Percentiles rank a stretch among this genome's conserved stretches.
These are phyloP conservation scores for Myxozyma lipomycoides DNA, from an alignment of 805 yeast genomes.

Conservation along the genomic window DNA sequence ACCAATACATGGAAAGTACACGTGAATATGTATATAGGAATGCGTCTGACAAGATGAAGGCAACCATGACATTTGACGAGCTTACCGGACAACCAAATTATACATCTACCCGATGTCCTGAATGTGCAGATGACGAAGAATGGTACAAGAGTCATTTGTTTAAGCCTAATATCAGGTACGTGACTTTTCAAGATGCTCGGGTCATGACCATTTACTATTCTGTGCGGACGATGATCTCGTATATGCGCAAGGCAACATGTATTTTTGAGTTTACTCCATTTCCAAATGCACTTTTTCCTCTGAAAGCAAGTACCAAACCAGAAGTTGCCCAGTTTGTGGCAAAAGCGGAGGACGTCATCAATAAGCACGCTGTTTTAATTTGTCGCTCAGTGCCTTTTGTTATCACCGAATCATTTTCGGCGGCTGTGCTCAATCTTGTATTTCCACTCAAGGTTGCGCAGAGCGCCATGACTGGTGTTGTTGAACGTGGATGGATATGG, in stretches of 20 bases:
- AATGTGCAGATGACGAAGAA: neutral
- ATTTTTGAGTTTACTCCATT: neutral
- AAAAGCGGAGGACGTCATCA: neutral
- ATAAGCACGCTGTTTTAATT: neutral
- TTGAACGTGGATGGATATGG: constrained; percentile 14
- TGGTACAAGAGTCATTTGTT: constrained; percentile 15
- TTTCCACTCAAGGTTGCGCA: constrained; percentile 6
- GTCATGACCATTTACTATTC: constrained; percentile 4
- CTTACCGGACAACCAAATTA: neutral
- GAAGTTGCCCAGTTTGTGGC: neutral
- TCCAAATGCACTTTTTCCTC: neutral
- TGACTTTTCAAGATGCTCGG: constrained; percentile 11
- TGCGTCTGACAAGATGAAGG: neutral
- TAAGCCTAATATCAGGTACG: constrained; percentile 7
- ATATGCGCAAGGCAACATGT: constrained; percentile 1
- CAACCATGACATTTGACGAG: constrained; percentile 1
- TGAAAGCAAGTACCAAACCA: neutral
- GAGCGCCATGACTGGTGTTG: neutral
- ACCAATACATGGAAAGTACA: neutral
- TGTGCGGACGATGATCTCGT: constrained; percentile 4
- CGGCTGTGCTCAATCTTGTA: constrained; percentile 1
- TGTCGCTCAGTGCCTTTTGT: constrained; percentile 5
- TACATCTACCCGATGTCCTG: constrained; percentile 2
- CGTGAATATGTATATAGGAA: constrained; percentile 1
- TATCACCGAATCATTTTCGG: neutral